Evolutionary conservation across 163 green algal species (phyloP).

Genomic region (Coccomyxa subellipsoidea): DNA sequence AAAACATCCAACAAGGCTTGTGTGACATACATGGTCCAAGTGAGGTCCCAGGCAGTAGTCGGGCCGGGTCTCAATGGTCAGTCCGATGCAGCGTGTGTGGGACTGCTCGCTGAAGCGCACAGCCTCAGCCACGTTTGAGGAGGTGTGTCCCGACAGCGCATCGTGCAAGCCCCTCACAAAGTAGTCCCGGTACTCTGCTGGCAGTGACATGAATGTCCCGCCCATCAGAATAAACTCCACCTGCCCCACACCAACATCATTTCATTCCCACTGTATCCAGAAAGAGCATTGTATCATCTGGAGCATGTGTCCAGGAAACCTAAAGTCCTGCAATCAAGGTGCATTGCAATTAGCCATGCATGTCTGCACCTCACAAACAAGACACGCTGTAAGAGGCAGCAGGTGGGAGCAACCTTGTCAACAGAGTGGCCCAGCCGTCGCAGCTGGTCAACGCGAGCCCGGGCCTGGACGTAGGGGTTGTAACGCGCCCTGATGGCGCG

Average conservation of each 20-base stretch:
- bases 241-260: conserved; percentile 26
- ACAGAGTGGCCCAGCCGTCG: conserved; percentile 88
- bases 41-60: conserved; percentile 93
- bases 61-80: conserved; percentile 98
- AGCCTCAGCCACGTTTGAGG: conserved; percentile 47
- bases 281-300: too few species aligned
- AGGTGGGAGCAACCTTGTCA: conserved; percentile 91
- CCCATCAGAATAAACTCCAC: conserved; percentile 99
- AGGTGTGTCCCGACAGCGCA: conserved; percentile 70
- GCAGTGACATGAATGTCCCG: conserved; percentile 97
- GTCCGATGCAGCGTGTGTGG: conserved; percentile 90
- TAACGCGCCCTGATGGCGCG: conserved; percentile 93
- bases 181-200: conserved; percentile 92
- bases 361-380: background rate
- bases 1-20: too few species aligned
- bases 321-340: too few species aligned
- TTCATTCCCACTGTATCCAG: background rate
- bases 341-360: too few species aligned
- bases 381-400: too few species aligned
- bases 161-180: conserved; percentile 96
- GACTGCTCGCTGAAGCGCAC: conserved; percentile 55
- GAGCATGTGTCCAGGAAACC: too few species aligned
- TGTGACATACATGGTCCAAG: conserved; percentile 42
- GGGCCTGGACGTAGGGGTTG: conserved; percentile 71
- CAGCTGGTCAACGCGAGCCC: conserved; percentile 93